Evolutionary conservation across 768 basidiomycete species (phyloP).

Genomic region (Amanita thiersii): DNA sequence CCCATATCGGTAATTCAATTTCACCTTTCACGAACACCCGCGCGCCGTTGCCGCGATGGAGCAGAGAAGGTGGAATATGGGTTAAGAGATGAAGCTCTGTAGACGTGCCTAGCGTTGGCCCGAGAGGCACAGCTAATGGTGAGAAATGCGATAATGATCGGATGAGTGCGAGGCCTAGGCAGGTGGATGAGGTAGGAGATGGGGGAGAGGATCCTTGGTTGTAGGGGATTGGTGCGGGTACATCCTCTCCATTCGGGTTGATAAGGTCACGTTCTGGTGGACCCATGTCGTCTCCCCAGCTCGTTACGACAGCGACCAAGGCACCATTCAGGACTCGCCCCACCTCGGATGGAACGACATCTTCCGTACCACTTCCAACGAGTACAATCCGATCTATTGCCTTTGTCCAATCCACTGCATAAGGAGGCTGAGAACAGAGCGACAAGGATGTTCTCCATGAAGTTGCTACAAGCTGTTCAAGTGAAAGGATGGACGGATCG

Average conservation of each 20-base stretch:
- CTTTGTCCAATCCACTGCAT: constrained; percentile 50
- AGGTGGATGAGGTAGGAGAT: constrained; percentile 49
- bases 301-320: constrained; percentile 64
- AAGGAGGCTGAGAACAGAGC: constrained; percentile 62
- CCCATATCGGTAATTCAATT: constrained; percentile 82
- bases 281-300: constrained; percentile 18
- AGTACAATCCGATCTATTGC: constrained; percentile 62
- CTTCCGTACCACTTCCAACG: constrained; percentile 69
- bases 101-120: constrained; percentile 15
- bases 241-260: background rate
- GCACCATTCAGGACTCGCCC: constrained; percentile 69
- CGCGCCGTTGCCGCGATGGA: constrained; percentile 23
- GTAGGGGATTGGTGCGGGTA: constrained; percentile 40
- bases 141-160: constrained; percentile 27
- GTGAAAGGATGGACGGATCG: constrained; percentile 7
- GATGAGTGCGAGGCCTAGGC: constrained; percentile 73
- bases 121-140: background rate
- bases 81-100: constrained; percentile 67
- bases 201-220: constrained; percentile 46
- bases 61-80: constrained; percentile 46
- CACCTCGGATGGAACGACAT: constrained; percentile 67
- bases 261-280: constrained; percentile 10
- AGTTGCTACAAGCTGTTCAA: constrained; percentile 28
- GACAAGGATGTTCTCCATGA: constrained; percentile 66
- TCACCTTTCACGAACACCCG: constrained; percentile 76